A percentile compares a stretch with the other conserved stretches of the same genome.
Conservation (phyloP, 257 asterid species). For the Fraxinus excelsior region DNA sequence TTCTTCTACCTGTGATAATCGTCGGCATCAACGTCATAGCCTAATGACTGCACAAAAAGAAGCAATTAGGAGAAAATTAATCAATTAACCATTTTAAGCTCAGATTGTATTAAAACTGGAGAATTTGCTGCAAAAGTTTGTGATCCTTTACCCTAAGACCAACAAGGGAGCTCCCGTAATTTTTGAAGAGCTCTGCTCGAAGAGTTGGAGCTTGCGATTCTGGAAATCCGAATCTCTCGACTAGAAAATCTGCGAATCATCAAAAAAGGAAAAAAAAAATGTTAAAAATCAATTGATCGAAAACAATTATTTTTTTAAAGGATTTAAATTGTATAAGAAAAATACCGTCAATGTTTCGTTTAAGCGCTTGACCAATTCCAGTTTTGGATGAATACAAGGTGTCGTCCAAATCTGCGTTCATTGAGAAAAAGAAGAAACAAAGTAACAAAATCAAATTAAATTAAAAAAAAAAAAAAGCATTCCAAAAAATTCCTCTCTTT, state of each 20-base stretch:
- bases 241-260: slow-evolving; percentile 54
- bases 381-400: slow-evolving; percentile 72
- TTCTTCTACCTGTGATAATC: slow-evolving; percentile 74
- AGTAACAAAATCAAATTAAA: not conserved
- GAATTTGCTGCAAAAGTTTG: not conserved
- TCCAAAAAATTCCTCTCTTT: no score
- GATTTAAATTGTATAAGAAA: not conserved
- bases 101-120: not conserved
- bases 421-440: not conserved
- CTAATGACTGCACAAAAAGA: slow-evolving; percentile 54
- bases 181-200: slow-evolving; percentile 71
- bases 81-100: not conserved
- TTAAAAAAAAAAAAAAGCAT: no score
- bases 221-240: slow-evolving; percentile 68
- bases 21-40: slow-evolving; percentile 70
- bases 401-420: slow-evolving; percentile 79
- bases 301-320: not conserved
- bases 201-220: slow-evolving; percentile 62
- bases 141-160: slow-evolving; percentile 73
- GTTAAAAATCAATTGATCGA: not conserved
- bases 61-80: not conserved
- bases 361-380: slow-evolving; percentile 80
- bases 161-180: slow-evolving; percentile 88
- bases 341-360: slow-evolving; percentile 77
- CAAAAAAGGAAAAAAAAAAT: not conserved